Evolutionary conservation across 805 yeast genomes (phyloP).

Genomic region (Nakazawaea ambrosiae): DNA sequence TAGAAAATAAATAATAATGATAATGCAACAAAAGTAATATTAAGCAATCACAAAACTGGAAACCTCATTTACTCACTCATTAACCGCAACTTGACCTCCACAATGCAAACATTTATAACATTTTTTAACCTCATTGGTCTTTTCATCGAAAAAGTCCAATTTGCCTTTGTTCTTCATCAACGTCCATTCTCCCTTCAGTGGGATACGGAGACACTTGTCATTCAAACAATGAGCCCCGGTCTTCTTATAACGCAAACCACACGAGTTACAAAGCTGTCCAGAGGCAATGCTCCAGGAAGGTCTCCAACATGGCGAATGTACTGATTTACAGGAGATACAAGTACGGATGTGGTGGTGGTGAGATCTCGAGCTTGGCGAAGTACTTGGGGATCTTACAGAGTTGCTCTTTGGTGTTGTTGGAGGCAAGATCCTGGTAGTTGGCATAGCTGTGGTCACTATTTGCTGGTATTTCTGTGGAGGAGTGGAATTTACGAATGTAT

Average conservation of each 20-base stretch:
- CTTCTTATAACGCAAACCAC: constrained; percentile 92
- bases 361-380: constrained; percentile 9
- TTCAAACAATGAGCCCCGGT: constrained; percentile 88
- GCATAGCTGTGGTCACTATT: background rate
- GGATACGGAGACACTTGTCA: constrained; percentile 72
- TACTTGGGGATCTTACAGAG: constrained; percentile 5
- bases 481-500: constrained; percentile 1
- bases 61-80: constrained; percentile 14
- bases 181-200: constrained; percentile 94
- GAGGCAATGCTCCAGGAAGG: constrained; percentile 90
- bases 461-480: constrained; percentile 3
- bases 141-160: constrained; percentile 21
- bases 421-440: constrained; percentile 2
- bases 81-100: constrained; percentile 47
- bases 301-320: constrained; percentile 96
- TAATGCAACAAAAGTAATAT: no score
- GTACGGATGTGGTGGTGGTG: constrained; percentile 33
- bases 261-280: constrained; percentile 95
- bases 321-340: constrained; percentile 87
- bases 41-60: no score
- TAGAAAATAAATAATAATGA: no score
- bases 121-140: constrained; percentile 15
- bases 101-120: constrained; percentile 51
- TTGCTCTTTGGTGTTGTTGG: constrained; percentile 9
- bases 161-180: constrained; percentile 72